phyloP scores from a whole-genome alignment of 805 yeast species.

The Candida coleopterorum region DNA sequence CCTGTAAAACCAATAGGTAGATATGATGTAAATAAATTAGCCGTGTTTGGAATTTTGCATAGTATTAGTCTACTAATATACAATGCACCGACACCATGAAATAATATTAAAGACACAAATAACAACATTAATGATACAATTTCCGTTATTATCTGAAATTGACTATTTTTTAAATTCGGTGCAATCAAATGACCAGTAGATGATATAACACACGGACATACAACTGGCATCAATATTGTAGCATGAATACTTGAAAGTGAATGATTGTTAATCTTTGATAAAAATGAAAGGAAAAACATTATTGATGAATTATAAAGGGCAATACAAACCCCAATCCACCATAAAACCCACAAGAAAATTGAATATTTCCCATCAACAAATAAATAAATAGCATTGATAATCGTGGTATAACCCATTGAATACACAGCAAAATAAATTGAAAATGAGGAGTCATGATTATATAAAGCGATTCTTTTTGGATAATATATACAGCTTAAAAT shows the following conservation, averaged over 20 bases:
- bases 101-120: constrained; percentile 60
- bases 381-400: constrained; percentile 49
- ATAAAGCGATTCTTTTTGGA: constrained; percentile 10
- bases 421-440: constrained; percentile 67
- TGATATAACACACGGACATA: constrained; percentile 69
- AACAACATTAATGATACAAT: constrained; percentile 52
- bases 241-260: constrained; percentile 38
- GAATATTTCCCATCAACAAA: constrained; percentile 32
- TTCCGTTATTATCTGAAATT: constrained; percentile 47
- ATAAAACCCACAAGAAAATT: constrained; percentile 35
- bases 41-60: constrained; percentile 51
- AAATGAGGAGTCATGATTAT: constrained; percentile 28
- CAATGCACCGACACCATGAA: constrained; percentile 49
- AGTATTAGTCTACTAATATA: constrained; percentile 56
- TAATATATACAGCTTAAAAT: constrained; percentile 19
- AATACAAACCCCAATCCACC: constrained; percentile 54
- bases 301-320: constrained; percentile 6
- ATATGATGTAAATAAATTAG: constrained; percentile 53
- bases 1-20: constrained; percentile 79
- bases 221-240: constrained; percentile 63
- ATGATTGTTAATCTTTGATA: constrained; percentile 3
- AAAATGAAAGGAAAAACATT: constrained; percentile 6
- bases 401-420: constrained; percentile 70
- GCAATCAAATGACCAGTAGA: constrained; percentile 57
- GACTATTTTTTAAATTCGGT: constrained; percentile 30